phyloP scores from a whole-genome alignment of 257 asterid genomes.

The Leonotis leonurus region DNA sequence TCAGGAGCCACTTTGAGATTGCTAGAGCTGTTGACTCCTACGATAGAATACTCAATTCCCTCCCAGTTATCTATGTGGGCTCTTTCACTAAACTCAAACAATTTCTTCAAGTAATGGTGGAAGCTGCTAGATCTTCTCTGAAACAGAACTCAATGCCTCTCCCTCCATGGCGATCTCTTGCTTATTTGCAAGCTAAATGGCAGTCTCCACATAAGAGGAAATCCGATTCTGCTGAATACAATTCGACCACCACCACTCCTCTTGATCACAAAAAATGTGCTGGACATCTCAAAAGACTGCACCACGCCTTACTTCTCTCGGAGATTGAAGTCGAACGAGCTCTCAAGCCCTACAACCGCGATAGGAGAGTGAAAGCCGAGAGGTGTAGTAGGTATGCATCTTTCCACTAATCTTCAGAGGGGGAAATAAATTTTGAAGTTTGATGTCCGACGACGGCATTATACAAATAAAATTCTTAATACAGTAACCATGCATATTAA shows the following conservation, averaged over 20 bases:
- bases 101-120: slow-evolving; percentile 65
- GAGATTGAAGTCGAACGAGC: slow-evolving; percentile 39
- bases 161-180: slow-evolving; percentile 74
- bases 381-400: slow-evolving; percentile 22
- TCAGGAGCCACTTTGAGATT: slow-evolving; percentile 73
- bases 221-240: slow-evolving; percentile 17
- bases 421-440: not conserved
- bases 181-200: slow-evolving; percentile 67
- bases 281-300: slow-evolving; percentile 45
- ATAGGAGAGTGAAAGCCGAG: slow-evolving; percentile 28
- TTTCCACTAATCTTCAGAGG: slow-evolving; percentile 4
- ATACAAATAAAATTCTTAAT: not conserved
- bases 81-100: slow-evolving; percentile 45
- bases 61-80: slow-evolving; percentile 64
- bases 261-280: slow-evolving; percentile 42
- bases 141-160: slow-evolving; percentile 80
- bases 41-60: slow-evolving; percentile 42
- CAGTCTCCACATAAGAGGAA: slow-evolving; percentile 44
- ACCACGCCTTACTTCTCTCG: slow-evolving; percentile 31
- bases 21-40: slow-evolving; percentile 80
- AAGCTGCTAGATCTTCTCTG: slow-evolving; percentile 63
- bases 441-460: not conserved
- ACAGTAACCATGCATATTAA: not conserved
- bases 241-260: not conserved
- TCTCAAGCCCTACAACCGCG: slow-evolving; percentile 33